These are phyloP conservation scores for Aleurites moluccanus DNA, from an alignment of 441 rosid species.

Conservation along the genomic window DNA sequence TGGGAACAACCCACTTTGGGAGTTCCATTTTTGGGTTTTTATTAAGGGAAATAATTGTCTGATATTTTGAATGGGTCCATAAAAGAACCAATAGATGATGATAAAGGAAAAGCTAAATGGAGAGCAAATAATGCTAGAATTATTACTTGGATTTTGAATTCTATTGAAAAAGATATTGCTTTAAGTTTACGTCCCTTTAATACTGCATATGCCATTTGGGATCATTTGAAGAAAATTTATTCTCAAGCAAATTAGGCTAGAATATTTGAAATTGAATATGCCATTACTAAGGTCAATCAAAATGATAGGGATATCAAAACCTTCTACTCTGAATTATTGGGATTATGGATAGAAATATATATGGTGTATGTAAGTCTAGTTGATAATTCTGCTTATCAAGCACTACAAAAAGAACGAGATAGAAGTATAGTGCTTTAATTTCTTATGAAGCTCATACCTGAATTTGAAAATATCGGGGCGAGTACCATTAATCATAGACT, in stretches of 20 bases:
- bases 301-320: neutral
- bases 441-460: neutral
- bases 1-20: too few relatives aligned
- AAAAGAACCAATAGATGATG: too few relatives aligned
- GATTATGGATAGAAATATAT: neutral
- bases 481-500: neutral
- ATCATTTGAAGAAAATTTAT: neutral
- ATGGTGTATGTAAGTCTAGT: neutral
- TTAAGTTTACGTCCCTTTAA: neutral
- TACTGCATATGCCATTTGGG: neutral
- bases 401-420: neutral
- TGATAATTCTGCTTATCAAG: neutral
- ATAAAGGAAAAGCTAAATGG: too few relatives aligned
- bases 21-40: too few relatives aligned
- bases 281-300: neutral
- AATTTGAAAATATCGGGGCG: neutral
- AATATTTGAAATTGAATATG: conserved; percentile 5
- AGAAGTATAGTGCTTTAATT: neutral
- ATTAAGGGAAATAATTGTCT: too few relatives aligned
- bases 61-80: too few relatives aligned
- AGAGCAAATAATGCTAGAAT: neutral
- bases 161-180: neutral
- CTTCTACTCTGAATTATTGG: neutral
- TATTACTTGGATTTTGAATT: neutral
- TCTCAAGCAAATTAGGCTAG: neutral